These are phyloP conservation scores for Sphaerulina vaccinii DNA, from an alignment of 2,329 filamentous ascomycete genomes.

Conservation along the genomic window DNA sequence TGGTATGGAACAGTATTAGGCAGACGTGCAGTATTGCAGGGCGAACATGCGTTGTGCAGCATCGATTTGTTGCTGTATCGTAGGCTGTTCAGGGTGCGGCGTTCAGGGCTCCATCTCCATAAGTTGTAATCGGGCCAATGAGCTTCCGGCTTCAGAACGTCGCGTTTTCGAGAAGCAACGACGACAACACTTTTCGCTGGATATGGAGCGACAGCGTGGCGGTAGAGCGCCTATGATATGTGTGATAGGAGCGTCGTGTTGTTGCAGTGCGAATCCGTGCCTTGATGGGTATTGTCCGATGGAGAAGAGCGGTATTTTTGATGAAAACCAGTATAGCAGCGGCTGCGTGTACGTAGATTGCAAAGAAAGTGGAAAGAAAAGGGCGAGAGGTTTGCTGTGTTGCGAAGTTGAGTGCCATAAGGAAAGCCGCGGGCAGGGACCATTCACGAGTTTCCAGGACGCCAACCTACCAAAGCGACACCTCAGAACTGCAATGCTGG, in stretches of 20 bases:
- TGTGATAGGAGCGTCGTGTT: not conserved
- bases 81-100: slow-evolving; percentile 1
- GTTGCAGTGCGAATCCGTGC: not conserved
- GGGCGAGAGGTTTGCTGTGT: slow-evolving; percentile 12
- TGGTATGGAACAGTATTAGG: not conserved
- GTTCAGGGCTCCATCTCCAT: slow-evolving; percentile 10
- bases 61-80: not conserved
- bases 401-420: not conserved
- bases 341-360: not conserved
- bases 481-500: slow-evolving; percentile 1
- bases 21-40: not conserved
- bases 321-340: slow-evolving; percentile 11
- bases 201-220: not conserved
- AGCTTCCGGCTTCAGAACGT: slow-evolving; percentile 10
- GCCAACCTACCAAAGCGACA: not conserved
- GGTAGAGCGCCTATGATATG: not conserved
- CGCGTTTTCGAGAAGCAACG: slow-evolving; percentile 9
- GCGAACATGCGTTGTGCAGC: slow-evolving; percentile 6
- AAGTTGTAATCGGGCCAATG: slow-evolving; percentile 12
- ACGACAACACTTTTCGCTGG: slow-evolving; percentile 1
- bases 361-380: slow-evolving; percentile 17
- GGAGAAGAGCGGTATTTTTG: slow-evolving; percentile 3
- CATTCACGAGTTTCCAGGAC: not conserved
- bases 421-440: not conserved
- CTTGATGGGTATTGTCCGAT: slow-evolving; percentile 2